Evolutionary conservation across 257 asterid genomes (phyloP), one percentile per base, ranked within the genome.

Genomic region (Echites panduratus): DNA sequence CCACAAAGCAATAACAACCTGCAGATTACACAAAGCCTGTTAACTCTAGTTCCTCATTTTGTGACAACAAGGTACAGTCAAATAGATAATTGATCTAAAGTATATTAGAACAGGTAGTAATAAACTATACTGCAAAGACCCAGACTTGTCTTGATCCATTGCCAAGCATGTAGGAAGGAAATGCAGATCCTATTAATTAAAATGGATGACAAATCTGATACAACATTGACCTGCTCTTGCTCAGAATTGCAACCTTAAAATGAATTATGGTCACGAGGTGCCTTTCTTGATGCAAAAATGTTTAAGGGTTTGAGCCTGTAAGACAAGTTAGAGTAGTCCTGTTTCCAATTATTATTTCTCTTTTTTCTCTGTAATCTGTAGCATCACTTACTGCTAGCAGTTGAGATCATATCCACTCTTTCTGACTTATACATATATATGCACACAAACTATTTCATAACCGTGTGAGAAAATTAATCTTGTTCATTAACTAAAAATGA

Each of bases 1-100:
- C 99, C 99, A 94, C 75, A 94, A 76, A 76, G 86, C 88, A 81
- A 89, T 89, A 82, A 90, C 98, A 29, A 90, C 99, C 99, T 94
- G 96, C 89, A 88, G 70, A 80, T 85, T 79, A 54, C 69, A 82
- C 38, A 68, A 77, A 82, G 61, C 2, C 41, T 9, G 73, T 38
- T n/a, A 66, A 43, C 5, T 24, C 35, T 3, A 22, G 44, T 12
- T 72, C 67, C 32, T 49, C 47, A n/a, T 38, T n/a, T 49, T 56
- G 32, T 53, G 54, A 58, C 19, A 26, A 70, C 32, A 67, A 67
- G 53, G 65, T 48, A 49, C 10, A 52, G 29, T 16, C 64, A 22
- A 57, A 45, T 16, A 44, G 43, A 54, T 63, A 59, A 24, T 40
- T 20, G 27, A 77, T 58, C 57, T 13, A 66, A 56, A 65, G 48